Conservation (phyloP, 192 early-diverging fungal species). For the Coemansia biformis region DNA sequence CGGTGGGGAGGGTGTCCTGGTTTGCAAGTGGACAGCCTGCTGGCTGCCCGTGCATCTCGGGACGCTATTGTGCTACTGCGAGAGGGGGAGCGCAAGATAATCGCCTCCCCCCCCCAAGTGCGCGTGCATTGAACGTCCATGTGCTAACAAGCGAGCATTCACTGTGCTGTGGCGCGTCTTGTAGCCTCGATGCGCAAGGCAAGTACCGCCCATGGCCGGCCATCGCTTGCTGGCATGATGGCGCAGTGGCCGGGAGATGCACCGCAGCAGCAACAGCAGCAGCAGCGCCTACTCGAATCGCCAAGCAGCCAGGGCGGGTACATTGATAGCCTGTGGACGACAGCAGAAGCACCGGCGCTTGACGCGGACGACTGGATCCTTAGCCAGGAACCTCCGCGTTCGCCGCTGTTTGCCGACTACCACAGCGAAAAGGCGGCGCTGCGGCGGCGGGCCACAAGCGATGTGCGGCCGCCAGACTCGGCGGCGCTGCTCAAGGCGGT, state of each 20-base stretch:
- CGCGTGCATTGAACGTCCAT: no score
- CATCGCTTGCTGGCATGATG: slow-evolving; percentile 21
- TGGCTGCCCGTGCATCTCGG: no score
- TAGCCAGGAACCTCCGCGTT: slow-evolving; percentile 37
- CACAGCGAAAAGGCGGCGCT: slow-evolving; percentile 4
- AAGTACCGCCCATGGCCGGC: no score
- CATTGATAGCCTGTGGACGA: background rate
- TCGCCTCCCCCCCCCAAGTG: slow-evolving; percentile 4
- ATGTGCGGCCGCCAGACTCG: slow-evolving; percentile 1
- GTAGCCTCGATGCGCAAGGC: no score
- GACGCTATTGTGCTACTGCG: no score
- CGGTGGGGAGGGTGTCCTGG: no score
- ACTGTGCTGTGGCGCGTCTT: no score
- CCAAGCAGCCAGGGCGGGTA: slow-evolving; percentile 8
- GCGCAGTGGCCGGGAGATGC: slow-evolving; percentile 12
- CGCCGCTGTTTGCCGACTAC: slow-evolving; percentile 36
- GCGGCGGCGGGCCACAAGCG: background rate
- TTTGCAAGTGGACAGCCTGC: no score
- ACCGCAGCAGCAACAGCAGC: no score
- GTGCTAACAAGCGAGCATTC: no score
- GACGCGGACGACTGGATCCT: slow-evolving; percentile 28
- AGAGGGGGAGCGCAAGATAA: slow-evolving; percentile 7
- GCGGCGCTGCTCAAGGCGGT: background rate
- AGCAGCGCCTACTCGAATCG: background rate
- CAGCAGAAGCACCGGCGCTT: no score